A percentile compares a stretch with the other conserved stretches of the same genome.
phyloP scores from a whole-genome alignment of 495 filamentous ascomycete genomes.

The Terfezia boudieri region DNA sequence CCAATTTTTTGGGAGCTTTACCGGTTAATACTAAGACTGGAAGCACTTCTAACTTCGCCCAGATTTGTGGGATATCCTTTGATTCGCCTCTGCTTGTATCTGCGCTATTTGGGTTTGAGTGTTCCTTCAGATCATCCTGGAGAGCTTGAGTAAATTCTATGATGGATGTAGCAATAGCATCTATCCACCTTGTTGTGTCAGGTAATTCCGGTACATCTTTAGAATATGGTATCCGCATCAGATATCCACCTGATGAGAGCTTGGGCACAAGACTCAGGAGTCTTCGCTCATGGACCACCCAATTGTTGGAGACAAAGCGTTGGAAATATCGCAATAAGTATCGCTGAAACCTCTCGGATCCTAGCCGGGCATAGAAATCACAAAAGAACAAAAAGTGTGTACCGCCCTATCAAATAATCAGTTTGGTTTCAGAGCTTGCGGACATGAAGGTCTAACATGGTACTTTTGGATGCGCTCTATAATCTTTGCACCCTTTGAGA shows the following conservation, averaged over 20 bases:
- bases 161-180: background rate
- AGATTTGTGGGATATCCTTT: no score
- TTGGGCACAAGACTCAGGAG: slow-evolving; percentile 47
- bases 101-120: no score
- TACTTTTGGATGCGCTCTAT: slow-evolving; percentile 2
- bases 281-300: slow-evolving; percentile 43
- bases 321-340: slow-evolving; percentile 63
- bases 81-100: no score
- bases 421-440: background rate
- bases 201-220: background rate
- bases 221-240: slow-evolving; percentile 7
- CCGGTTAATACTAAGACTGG: no score
- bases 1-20: no score
- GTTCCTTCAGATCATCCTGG: no score
- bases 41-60: no score
- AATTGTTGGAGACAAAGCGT: slow-evolving; percentile 23
- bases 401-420: background rate
- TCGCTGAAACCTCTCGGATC: slow-evolving; percentile 50
- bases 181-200: background rate
- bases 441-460: slow-evolving; percentile 6
- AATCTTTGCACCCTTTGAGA: slow-evolving; percentile 26
- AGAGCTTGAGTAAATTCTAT: slow-evolving; percentile 10
- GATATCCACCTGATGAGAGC: slow-evolving; percentile 33
- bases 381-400: slow-evolving; percentile 58
- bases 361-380: slow-evolving; percentile 48